phyloP scores from a whole-genome alignment of 805 yeast species.

The Saturnispora bothae region DNA sequence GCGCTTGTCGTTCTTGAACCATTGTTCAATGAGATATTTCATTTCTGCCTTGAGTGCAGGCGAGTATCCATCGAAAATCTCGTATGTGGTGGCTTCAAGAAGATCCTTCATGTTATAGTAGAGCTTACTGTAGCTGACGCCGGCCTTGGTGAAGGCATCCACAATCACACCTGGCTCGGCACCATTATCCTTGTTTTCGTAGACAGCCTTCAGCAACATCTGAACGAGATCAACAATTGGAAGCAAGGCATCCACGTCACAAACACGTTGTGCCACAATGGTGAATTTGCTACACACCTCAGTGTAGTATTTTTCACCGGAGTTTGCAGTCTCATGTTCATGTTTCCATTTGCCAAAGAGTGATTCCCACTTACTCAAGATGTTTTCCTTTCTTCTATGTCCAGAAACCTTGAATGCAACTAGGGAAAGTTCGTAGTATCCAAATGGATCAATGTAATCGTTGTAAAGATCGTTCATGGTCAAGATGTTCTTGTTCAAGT shows the following conservation, averaged over 20 bases:
- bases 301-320: conserved; percentile 29
- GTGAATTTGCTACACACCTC: conserved; percentile 31
- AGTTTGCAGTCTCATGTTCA: conserved; percentile 21
- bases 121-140: conserved; percentile 52
- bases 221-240: conserved; percentile 66
- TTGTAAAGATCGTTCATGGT: conserved; percentile 75
- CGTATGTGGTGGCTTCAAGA: conserved; percentile 48
- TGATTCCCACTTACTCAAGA: conserved; percentile 69
- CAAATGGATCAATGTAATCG: conserved; percentile 77
- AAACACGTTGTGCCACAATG: conserved; percentile 46
- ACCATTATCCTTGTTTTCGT: conserved; percentile 15
- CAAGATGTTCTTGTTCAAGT: conserved; percentile 54
- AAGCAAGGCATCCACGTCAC: conserved; percentile 66
- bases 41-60: conserved; percentile 39
- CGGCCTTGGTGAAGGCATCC: conserved; percentile 53
- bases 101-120: conserved; percentile 55
- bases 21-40: conserved; percentile 49
- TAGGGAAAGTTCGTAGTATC: conserved; percentile 75
- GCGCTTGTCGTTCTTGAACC: conserved; percentile 59
- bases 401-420: conserved; percentile 75
- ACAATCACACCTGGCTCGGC: conserved; percentile 41
- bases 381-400: conserved; percentile 74
- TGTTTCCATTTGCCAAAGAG: conserved; percentile 43
- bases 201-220: conserved; percentile 47
- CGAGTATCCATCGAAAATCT: conserved; percentile 37